Percentiles rank a stretch among this genome's conserved stretches.
phyloP scores from a whole-genome alignment of 306 rosid species.

The Hippophae tibetana region DNA sequence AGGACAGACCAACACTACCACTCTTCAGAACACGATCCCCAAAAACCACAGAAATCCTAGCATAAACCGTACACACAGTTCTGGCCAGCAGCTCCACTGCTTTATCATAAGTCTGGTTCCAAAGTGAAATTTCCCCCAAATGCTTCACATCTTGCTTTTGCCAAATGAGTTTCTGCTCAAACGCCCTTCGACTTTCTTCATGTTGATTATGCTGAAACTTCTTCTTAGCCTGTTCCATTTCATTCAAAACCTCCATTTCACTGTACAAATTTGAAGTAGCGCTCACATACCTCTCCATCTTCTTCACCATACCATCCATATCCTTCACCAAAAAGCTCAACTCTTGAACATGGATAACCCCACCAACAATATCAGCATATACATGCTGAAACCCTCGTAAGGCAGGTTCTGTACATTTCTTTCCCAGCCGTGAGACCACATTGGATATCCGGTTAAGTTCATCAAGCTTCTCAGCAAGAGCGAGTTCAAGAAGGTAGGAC shows the following conservation, averaged over 20 bases:
- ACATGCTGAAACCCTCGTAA: conserved; percentile 97
- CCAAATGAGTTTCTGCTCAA: conserved; percentile 79
- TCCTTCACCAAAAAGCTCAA: conserved; percentile 87
- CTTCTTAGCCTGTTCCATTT: conserved; percentile 70
- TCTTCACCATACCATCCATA: conserved; percentile 94
- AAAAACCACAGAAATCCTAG: conserved; percentile 49
- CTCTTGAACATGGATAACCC: conserved; percentile 72
- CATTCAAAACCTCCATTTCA: conserved; percentile 85
- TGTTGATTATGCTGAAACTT: conserved; percentile 74
- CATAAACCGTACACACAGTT: conserved; percentile 80
- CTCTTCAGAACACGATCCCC: conserved; percentile 41
- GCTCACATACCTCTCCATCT: conserved; percentile 83
- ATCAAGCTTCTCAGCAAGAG: conserved; percentile 73
- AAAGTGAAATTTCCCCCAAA: conserved; percentile 70
- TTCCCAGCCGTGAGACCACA: conserved; percentile 83
- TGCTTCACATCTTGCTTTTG: conserved; percentile 82
- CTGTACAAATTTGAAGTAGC: conserved; percentile 66
- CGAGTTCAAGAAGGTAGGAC: conserved; percentile 69
- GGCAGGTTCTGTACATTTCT: conserved; percentile 71
- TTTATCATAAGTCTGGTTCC: conserved; percentile 88
- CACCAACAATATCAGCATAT: conserved; percentile 58
- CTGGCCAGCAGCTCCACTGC: conserved; percentile 89
- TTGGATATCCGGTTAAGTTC: conserved; percentile 72
- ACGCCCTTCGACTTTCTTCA: conserved; percentile 65
- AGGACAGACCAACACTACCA: conserved; percentile 17